Percentiles rank a stretch among this genome's conserved stretches.
Conservation (phyloP, 441 rosid species). For the Arabidopsis hybrid region DNA sequence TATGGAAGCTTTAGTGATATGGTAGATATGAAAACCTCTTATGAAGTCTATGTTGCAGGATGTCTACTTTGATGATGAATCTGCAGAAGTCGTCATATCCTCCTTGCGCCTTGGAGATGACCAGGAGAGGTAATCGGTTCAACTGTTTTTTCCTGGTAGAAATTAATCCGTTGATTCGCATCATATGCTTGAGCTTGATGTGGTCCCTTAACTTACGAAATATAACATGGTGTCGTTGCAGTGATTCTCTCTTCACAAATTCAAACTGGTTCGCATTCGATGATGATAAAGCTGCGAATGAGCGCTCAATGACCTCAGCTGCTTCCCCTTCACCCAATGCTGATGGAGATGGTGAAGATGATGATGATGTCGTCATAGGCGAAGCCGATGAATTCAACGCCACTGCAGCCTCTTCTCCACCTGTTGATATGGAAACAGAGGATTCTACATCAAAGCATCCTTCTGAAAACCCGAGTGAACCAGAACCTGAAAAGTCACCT, state of each 20-base stretch:
- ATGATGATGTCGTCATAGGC: slow-evolving; percentile 53
- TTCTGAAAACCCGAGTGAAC: slow-evolving; percentile 52
- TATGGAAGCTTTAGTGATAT: slow-evolving; percentile 25
- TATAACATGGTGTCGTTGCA: slow-evolving; percentile 48
- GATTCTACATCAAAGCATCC: slow-evolving; percentile 45
- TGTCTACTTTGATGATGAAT: slow-evolving; percentile 98
- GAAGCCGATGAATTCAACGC: slow-evolving; percentile 59
- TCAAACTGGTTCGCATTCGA: slow-evolving; percentile 96
- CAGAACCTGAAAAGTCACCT: slow-evolving; percentile 63
- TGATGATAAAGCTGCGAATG: slow-evolving; percentile 69
- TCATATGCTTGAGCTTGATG: slow-evolving; percentile 5
- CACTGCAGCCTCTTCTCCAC: slow-evolving; percentile 58
- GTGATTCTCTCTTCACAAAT: slow-evolving; percentile 83
- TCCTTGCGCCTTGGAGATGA: slow-evolving; percentile 94
- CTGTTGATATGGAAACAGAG: slow-evolving; percentile 49
- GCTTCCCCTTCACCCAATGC: slow-evolving; percentile 71
- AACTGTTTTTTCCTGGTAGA: slow-evolving; percentile 29
- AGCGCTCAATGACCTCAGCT: slow-evolving; percentile 57
- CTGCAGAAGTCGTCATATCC: slow-evolving; percentile 98
- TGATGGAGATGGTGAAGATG: slow-evolving; percentile 48
- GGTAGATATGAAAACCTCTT: slow-evolving; percentile 36
- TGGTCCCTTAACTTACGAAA: background rate
- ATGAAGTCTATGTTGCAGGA: slow-evolving; percentile 63
- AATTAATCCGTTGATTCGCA: slow-evolving; percentile 16
- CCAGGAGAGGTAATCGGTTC: slow-evolving; percentile 70